phyloP scores from a whole-genome alignment of 257 asterid genomes.

The Eustoma russellianum region DNA sequence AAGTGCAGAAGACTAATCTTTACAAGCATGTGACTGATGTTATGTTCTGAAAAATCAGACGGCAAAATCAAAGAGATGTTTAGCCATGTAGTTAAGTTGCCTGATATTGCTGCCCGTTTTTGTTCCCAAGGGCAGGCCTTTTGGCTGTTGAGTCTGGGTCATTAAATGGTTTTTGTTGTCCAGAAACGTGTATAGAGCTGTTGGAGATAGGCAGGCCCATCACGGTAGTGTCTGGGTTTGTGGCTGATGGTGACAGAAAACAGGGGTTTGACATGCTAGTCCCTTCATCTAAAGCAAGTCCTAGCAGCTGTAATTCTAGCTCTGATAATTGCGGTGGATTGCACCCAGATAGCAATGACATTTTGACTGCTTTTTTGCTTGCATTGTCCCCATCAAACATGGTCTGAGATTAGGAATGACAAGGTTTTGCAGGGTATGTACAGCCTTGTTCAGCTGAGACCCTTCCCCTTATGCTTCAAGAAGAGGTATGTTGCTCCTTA shows the following conservation, averaged over 20 bases:
- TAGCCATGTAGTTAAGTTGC: constrained; percentile 32
- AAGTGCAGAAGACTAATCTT: constrained; percentile 72
- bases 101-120: constrained; percentile 58
- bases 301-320: constrained; percentile 31
- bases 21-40: constrained; percentile 56
- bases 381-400: constrained; percentile 86
- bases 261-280: constrained; percentile 77
- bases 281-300: constrained; percentile 49
- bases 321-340: constrained; percentile 29
- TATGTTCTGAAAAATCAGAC: constrained; percentile 36
- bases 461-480: constrained; percentile 75
- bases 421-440: constrained; percentile 52
- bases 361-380: constrained; percentile 70
- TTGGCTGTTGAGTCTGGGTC: constrained; percentile 48
- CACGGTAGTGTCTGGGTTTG: constrained; percentile 66
- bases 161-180: constrained; percentile 46
- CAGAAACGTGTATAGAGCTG: constrained; percentile 60
- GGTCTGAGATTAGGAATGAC: constrained; percentile 63
- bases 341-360: constrained; percentile 72
- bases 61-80: constrained; percentile 23
- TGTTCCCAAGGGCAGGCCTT: constrained; percentile 85
- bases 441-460: constrained; percentile 44
- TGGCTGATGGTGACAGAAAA: constrained; percentile 49
- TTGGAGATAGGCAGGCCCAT: constrained; percentile 47
- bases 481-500: constrained; percentile 46